Evolutionary conservation across 768 basidiomycete species (phyloP).

Genomic region (Royoungia palumana): DNA sequence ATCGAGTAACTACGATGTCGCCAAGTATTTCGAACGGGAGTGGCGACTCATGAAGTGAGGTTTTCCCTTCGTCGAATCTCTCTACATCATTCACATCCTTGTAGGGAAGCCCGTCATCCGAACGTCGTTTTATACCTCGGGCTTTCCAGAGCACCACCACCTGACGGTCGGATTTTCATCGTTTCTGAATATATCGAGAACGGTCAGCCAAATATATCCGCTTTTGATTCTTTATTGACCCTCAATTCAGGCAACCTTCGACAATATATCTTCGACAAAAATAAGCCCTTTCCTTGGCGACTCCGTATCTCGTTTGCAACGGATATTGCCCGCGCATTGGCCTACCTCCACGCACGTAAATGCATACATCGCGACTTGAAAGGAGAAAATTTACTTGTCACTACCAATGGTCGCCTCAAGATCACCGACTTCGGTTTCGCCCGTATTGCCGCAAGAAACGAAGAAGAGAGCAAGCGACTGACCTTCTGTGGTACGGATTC

Average conservation of each 20-base stretch:
- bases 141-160: conserved; percentile 72
- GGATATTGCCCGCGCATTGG: conserved; percentile 91
- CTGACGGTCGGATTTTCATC: conserved; percentile 87
- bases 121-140: conserved; percentile 94
- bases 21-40: conserved; percentile 98
- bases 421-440: conserved; percentile 99
- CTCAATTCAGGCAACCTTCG: conserved; percentile 62
- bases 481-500: conserved; percentile 90
- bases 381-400: conserved; percentile 96
- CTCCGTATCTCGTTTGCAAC: conserved; percentile 92
- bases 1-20: conserved; percentile 87
- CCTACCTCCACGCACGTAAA: conserved; percentile 93
- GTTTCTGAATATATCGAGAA: conserved; percentile 93
- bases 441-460: conserved; percentile 88
- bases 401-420: conserved; percentile 90
- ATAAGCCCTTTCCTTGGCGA: conserved; percentile 86
- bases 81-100: conserved; percentile 1
- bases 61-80: background rate
- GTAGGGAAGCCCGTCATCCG: conserved; percentile 79
- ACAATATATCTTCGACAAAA: conserved; percentile 83
- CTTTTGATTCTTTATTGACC: conserved; percentile 2
- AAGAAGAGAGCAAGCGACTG: conserved; percentile 81
- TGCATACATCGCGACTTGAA: conserved; percentile 91
- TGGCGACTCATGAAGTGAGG: conserved; percentile 90
- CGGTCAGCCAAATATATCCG: conserved; percentile 35